These are phyloP conservation scores for Epichloe bromicola DNA, from an alignment of 2,329 filamentous ascomycete genomes.

Conservation along the genomic window DNA sequence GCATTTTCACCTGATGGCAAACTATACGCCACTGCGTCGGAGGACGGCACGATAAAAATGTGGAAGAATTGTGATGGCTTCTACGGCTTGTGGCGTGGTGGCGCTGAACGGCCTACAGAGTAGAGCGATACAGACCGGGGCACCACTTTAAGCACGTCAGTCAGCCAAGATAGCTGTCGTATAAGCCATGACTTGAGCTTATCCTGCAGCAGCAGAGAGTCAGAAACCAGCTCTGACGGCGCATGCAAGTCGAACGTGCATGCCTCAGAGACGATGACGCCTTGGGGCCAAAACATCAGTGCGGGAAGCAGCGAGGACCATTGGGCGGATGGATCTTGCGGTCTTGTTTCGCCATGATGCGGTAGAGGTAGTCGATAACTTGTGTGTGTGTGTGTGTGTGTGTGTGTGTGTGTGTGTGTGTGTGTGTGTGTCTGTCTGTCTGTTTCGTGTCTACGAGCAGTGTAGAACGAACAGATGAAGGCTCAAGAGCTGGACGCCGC, in stretches of 20 bases:
- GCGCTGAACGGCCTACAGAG: slow-evolving; percentile 24
- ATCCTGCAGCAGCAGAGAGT: slow-evolving; percentile 7
- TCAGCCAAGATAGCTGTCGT: slow-evolving; percentile 3
- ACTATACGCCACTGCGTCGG: slow-evolving; percentile 88
- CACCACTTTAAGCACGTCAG: slow-evolving; percentile 4
- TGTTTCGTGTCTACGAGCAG: not conserved
- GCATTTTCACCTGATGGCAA: slow-evolving; percentile 92
- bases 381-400: not conserved
- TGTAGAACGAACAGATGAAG: not conserved
- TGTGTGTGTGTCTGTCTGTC: too few species aligned
- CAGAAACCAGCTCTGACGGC: slow-evolving; percentile 3
- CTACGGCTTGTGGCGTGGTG: slow-evolving; percentile 50
- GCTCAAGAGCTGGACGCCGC: not conserved
- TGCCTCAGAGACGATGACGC: not conserved
- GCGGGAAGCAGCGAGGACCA: slow-evolving; percentile 2
- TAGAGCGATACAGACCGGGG: slow-evolving; percentile 18
- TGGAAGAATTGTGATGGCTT: slow-evolving; percentile 58
- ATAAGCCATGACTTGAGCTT: slow-evolving; percentile 7
- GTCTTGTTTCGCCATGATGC: not conserved
- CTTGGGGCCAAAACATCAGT: not conserved
- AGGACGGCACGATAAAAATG: slow-evolving; percentile 96
- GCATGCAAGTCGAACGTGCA: not conserved
- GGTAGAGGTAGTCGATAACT: not conserved
- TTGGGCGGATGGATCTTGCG: not conserved
- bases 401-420: too few species aligned